Conservation (phyloP, 2,329 filamentous ascomycete species). For the Chaetothyriales sp. region DNA sequence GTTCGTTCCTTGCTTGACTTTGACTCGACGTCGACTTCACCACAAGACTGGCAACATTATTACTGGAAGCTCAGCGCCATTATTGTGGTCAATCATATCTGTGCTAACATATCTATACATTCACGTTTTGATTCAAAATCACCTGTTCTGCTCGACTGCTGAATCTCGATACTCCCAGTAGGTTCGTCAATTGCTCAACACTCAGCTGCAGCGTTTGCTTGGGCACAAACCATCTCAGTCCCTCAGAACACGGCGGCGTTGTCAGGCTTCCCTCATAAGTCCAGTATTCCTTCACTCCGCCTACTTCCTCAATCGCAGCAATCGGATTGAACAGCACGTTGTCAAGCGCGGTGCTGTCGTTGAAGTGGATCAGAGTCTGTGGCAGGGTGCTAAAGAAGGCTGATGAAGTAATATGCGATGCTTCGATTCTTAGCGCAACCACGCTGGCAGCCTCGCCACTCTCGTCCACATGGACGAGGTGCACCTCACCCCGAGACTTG, state of each 20-base stretch:
- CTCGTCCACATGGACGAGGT: constrained; percentile 34
- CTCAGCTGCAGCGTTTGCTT: constrained; percentile 26
- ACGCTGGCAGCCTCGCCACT: constrained; percentile 31
- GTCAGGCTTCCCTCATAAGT: constrained; percentile 46
- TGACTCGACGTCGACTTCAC: too few relatives aligned
- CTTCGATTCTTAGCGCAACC: constrained; percentile 32
- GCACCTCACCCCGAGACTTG: constrained; percentile 26
- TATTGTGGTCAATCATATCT: too few relatives aligned
- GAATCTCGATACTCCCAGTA: constrained; percentile 32
- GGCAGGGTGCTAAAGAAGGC: constrained; percentile 30
- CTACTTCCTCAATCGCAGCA: constrained; percentile 11
- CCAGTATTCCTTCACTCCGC: constrained; percentile 22
- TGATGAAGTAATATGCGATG: constrained; percentile 3
- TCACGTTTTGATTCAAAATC: constrained; percentile 33
- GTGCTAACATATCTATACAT: constrained; percentile 19
- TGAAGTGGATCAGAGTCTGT: constrained; percentile 24
- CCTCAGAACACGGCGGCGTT: constrained; percentile 47
- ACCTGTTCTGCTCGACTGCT: constrained; percentile 31
- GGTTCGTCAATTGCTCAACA: constrained; percentile 33
- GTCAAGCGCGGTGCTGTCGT: constrained; percentile 19
- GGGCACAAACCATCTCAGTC: constrained; percentile 34
- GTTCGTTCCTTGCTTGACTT: too few relatives aligned
- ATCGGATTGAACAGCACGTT: constrained; percentile 9
- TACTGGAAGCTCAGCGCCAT: too few relatives aligned
- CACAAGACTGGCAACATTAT: too few relatives aligned